These are phyloP conservation scores for Fusarium continuum DNA, from an alignment of 2,329 filamentous ascomycete genomes.

Conservation along the genomic window DNA sequence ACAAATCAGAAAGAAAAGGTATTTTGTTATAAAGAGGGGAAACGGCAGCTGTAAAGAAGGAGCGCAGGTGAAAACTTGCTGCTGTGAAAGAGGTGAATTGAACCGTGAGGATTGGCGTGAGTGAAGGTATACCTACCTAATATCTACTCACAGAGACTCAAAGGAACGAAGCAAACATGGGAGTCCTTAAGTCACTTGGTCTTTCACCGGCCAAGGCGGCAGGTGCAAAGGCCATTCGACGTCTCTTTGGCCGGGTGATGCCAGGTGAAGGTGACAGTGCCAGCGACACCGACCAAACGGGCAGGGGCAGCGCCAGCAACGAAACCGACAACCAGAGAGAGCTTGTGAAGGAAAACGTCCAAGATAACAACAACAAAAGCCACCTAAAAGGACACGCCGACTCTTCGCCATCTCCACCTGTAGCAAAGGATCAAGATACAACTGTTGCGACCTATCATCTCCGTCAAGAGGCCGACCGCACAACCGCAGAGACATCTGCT, in stretches of 20 bases:
- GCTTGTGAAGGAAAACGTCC: not conserved
- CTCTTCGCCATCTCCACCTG: not conserved
- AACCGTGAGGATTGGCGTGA: not conserved
- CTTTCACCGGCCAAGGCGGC: slow-evolving; percentile 46
- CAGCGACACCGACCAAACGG: slow-evolving; percentile 30
- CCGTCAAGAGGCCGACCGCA: not conserved
- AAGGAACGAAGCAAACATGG: slow-evolving; percentile 30
- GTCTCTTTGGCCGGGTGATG: slow-evolving; percentile 44
- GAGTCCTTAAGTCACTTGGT: slow-evolving; percentile 44
- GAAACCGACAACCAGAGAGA: slow-evolving; percentile 10
- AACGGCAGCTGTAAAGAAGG: not conserved
- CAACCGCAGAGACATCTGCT: slow-evolving; percentile 2
- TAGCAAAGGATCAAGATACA: not conserved
- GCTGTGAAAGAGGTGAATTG: not conserved
- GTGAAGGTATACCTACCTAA: not conserved
- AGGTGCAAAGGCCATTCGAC: slow-evolving; percentile 44
- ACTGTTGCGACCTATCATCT: not conserved
- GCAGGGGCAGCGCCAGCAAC: slow-evolving; percentile 17
- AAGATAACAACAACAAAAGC: slow-evolving; percentile 1
- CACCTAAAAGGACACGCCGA: not conserved
- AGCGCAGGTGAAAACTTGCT: not conserved
- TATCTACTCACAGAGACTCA: not conserved
- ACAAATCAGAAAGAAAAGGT: not conserved
- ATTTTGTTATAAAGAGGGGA: not conserved
- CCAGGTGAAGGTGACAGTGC: slow-evolving; percentile 35